Percentiles rank a stretch among this genome's conserved stretches.
phyloP scores from a whole-genome alignment of 495 filamentous ascomycete species.

The Evansstolkia leycettana region DNA sequence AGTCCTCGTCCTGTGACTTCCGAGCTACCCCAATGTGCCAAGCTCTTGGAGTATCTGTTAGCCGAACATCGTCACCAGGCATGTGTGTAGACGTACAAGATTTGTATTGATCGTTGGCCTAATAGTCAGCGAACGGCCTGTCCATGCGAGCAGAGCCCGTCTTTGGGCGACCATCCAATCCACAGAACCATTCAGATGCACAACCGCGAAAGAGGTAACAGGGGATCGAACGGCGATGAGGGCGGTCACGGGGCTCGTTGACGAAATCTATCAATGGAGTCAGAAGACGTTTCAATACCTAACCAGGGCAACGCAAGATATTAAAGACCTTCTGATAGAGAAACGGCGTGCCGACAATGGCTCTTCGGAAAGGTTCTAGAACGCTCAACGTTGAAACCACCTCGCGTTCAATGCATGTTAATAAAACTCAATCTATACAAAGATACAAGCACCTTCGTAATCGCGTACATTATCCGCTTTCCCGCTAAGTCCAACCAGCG shows the following conservation, averaged over 20 bases:
- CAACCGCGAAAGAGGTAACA: slow-evolving; percentile 68
- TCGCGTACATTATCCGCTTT: slow-evolving; percentile 72
- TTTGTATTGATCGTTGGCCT: slow-evolving; percentile 60
- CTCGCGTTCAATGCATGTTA: slow-evolving; percentile 20
- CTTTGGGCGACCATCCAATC: slow-evolving; percentile 91
- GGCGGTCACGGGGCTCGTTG: slow-evolving; percentile 72
- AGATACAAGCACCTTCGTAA: too few relatives aligned
- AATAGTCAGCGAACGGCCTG: slow-evolving; percentile 71
- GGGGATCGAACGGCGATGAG: slow-evolving; percentile 78
- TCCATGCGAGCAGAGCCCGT: slow-evolving; percentile 84
- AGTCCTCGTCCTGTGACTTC: slow-evolving; percentile 77
- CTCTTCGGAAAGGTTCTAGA: slow-evolving; percentile 68
- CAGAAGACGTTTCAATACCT: neutral
- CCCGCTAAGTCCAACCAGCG: slow-evolving; percentile 79
- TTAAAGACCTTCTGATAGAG: slow-evolving; percentile 64
- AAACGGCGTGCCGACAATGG: slow-evolving; percentile 75
- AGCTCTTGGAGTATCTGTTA: slow-evolving; percentile 42
- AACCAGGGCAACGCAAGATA: neutral
- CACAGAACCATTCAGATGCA: slow-evolving; percentile 84
- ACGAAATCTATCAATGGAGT: slow-evolving; percentile 46
- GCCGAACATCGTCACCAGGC: slow-evolving; percentile 6
- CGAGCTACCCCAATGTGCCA: slow-evolving; percentile 86
- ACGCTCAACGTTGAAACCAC: slow-evolving; percentile 78
- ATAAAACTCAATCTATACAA: neutral
- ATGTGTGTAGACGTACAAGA: slow-evolving; percentile 37